These are phyloP conservation scores for Gynandropsis gynandra DNA, from an alignment of 345 rosid species.

Conservation along the genomic window DNA sequence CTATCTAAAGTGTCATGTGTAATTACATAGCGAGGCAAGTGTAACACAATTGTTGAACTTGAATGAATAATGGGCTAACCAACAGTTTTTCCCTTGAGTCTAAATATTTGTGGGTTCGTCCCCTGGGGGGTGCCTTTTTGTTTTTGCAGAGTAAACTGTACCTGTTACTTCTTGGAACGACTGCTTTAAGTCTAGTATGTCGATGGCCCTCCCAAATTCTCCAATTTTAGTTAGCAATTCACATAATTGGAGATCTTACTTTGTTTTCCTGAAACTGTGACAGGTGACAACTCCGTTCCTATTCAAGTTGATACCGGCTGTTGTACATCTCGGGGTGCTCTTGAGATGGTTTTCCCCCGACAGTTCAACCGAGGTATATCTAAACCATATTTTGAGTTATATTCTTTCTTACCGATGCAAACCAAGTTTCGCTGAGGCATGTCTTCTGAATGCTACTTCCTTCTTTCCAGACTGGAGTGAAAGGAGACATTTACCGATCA, in stretches of 20 bases:
- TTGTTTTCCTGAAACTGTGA: background rate
- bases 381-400: conserved; percentile 6
- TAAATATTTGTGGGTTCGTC: too few species aligned
- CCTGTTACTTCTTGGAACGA: conserved; percentile 88
- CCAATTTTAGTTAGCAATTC: too few species aligned
- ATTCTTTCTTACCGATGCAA: background rate
- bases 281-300: conserved; percentile 97
- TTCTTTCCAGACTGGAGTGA: conserved; percentile 71
- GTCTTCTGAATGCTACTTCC: conserved; percentile 34
- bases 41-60: too few species aligned
- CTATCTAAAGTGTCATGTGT: too few species aligned
- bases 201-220: conserved; percentile 15
- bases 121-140: too few species aligned
- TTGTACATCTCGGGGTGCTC: conserved; percentile 79
- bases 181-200: conserved; percentile 65
- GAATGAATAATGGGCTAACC: too few species aligned
- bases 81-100: too few species aligned
- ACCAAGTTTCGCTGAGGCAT: conserved; percentile 7
- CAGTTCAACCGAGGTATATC: conserved; percentile 55
- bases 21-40: too few species aligned
- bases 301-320: conserved; percentile 91
- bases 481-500: conserved; percentile 72
- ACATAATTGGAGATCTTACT: too few species aligned
- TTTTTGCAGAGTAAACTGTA: conserved; percentile 79
- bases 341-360: conserved; percentile 88